Conservation (phyloP, 73 alveolate genomes). For the Paramecium sexaurelia region DNA sequence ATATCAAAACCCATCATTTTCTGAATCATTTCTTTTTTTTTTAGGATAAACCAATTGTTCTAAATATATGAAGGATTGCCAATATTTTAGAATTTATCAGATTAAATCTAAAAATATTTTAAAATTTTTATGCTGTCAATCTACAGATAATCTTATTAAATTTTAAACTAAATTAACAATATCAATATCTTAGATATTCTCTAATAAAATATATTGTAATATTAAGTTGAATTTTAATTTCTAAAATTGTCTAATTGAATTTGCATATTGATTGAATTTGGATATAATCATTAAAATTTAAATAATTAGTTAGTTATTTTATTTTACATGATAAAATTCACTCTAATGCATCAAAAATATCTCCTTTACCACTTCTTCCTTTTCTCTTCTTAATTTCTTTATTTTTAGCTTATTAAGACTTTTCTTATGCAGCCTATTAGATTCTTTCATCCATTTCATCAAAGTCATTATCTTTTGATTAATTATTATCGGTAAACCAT, state of each 20-base stretch:
- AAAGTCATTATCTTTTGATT: not conserved
- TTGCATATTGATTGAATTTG: not conserved
- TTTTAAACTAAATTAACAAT: not conserved
- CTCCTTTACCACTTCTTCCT: constrained; percentile 33
- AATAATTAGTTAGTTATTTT: constrained; percentile 21
- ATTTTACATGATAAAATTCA: not conserved
- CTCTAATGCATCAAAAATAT: not conserved
- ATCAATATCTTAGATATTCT: not conserved
- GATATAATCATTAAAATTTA: not conserved
- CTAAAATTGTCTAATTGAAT: not conserved
- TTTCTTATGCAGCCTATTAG: not conserved
- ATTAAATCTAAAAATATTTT: not conserved
- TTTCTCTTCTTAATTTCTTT: constrained; percentile 14
- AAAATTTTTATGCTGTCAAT: not conserved
- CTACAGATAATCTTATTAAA: not conserved
- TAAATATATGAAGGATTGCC: too few species aligned
- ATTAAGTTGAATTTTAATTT: not conserved
- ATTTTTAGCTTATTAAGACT: not conserved
- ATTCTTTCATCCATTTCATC: constrained; percentile 15
- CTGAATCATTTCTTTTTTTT: too few species aligned
- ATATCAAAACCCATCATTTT: not conserved
- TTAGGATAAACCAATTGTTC: too few species aligned
- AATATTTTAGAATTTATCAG: not conserved
- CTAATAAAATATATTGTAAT: not conserved
- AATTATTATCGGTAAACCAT: not conserved